Conservation (phyloP, 176 grass and related monocot genomes). For the Eragrostis curvula region DNA sequence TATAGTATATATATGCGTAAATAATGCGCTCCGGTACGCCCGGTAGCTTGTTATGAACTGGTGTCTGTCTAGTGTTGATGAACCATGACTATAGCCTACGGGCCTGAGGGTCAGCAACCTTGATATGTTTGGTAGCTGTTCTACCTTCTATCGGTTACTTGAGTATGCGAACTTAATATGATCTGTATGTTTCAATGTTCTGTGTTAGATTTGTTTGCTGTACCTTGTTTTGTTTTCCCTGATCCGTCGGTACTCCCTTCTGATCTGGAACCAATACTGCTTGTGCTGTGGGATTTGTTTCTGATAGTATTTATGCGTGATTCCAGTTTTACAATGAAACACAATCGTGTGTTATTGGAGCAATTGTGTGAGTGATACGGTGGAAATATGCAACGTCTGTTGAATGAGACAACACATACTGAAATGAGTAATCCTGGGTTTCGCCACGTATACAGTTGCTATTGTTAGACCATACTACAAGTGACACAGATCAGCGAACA, state of each 20-base stretch:
- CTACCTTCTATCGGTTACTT: neutral
- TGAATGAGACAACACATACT: neutral
- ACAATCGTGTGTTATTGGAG: neutral
- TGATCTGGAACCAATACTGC: neutral
- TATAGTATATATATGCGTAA: slow-evolving; percentile 22
- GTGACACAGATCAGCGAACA: too few relatives aligned
- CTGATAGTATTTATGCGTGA: neutral
- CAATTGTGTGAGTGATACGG: neutral
- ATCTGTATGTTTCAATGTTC: neutral
- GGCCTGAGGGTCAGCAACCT: slow-evolving; percentile 11
- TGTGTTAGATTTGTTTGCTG: neutral
- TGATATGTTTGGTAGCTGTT: slow-evolving; percentile 11
- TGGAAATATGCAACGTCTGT: neutral
- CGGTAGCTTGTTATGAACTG: slow-evolving; percentile 32
- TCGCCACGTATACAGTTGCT: neutral
- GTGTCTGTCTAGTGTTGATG: slow-evolving; percentile 15
- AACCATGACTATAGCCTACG: neutral
- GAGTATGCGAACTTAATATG: neutral
- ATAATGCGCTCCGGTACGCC: slow-evolving; percentile 44
- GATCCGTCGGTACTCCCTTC: neutral
- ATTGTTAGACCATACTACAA: too few relatives aligned
- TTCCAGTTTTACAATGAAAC: neutral
- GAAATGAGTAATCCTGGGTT: neutral
- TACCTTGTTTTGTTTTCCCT: neutral
- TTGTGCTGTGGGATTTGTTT: neutral